Evolutionary conservation across 176 grass and related monocot species (phyloP), one percentile per base, ranked within the genome.

Genomic region (Raddia distichophylla): DNA sequence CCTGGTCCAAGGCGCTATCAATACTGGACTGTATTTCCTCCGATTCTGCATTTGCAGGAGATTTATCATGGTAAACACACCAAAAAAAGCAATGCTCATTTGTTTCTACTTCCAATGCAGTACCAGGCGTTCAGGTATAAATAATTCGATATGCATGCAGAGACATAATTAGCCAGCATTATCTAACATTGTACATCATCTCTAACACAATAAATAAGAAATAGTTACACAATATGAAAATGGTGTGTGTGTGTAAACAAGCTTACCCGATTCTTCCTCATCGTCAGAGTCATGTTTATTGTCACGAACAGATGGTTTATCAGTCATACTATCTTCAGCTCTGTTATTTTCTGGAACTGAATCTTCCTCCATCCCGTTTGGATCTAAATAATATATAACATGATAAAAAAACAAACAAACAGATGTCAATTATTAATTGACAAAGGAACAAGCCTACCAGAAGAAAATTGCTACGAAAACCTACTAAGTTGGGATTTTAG

Each of bases 1-100:
- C 90, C 88, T 98, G 92, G 79, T 98, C 95, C 90, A 98, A 84
- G 78, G 95, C 92, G 87, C 86, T 88, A 73, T 98, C 95, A 48
- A 98, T 91, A 76, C 86, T 74, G 76, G 88, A 87, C 72, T 95
- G 90, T 71, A 98, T 78, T 69, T 98, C 89, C 80, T 98, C 92
- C 82, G 93, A 82, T 67, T 98, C 95, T 91, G 80, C 87, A 90
- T 82, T 62, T 57, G 78, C 37, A 87, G 62, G 52, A 63, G 49
- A 84, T 83, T 64, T 76, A 86, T 81, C 70, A 89, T 69, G 69
- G 46, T 51, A 22, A 50, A 77, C 15, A 71, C 40, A 5, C 37
- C 37, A 0, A 33, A 84, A 37, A 76, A 56, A 42, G 7, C n/a
- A 22, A 17, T 34, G 17, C 57, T 79, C 35, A 11, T 35, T 59